Percentiles rank a stretch among this genome's conserved stretches.
These are phyloP conservation scores for Theobroma grandiflorum DNA, from an alignment of 441 rosid species.

Conservation along the genomic window DNA sequence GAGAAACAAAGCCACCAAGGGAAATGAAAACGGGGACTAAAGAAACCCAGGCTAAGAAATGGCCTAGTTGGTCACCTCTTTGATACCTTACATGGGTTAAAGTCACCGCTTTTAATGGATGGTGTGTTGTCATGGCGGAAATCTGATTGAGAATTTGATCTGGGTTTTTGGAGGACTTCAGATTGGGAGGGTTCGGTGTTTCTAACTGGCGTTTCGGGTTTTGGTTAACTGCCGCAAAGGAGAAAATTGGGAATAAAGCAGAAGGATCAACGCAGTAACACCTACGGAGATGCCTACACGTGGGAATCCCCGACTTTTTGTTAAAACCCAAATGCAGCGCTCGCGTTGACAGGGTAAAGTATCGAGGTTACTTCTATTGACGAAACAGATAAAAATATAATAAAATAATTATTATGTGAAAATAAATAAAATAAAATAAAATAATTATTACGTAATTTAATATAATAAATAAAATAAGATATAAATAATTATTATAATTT, in stretches of 20 bases:
- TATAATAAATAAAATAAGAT: no score
- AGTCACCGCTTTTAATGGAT: constrained; percentile 74
- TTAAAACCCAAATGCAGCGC: no score
- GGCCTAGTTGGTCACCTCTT: constrained; percentile 77
- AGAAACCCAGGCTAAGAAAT: constrained; percentile 92
- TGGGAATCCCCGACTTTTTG: not conserved
- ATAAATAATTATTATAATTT: no score
- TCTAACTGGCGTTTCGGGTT: not conserved
- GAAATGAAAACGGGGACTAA: constrained; percentile 86
- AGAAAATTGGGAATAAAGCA: no score
- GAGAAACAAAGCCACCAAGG: constrained; percentile 87
- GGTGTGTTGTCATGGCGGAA: not conserved
- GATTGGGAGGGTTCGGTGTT: not conserved
- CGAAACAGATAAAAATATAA: no score
- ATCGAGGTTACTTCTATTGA: not conserved
- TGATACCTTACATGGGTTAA: constrained; percentile 85
- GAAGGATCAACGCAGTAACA: not conserved
- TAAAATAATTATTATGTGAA: no score
- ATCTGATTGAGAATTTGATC: not conserved
- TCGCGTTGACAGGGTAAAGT: not conserved
- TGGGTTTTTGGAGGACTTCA: not conserved
- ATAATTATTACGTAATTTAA: no score
- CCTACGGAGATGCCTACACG: constrained; percentile 9
- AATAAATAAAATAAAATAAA: no score
- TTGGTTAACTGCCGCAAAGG: constrained; percentile 6